Percentiles rank a stretch among this genome's conserved stretches.
phyloP scores from a whole-genome alignment of 345 rosid genomes.

The Populus deltoides region DNA sequence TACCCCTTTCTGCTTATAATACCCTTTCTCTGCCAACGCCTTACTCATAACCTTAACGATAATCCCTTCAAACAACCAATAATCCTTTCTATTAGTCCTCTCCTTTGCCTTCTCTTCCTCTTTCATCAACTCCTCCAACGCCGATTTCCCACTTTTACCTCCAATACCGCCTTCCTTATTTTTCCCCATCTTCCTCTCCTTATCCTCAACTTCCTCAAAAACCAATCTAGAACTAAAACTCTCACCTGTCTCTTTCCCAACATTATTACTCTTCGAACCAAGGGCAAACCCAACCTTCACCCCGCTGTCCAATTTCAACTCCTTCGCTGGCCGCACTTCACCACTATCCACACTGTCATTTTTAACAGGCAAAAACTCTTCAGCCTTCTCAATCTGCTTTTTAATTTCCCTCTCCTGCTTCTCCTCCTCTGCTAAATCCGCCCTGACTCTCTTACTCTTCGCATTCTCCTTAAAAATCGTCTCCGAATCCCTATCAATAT shows the following conservation, averaged over 20 bases:
- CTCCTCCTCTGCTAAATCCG: conserved; percentile 88
- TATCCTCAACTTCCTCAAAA: conserved; percentile 59
- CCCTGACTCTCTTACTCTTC: conserved; percentile 75
- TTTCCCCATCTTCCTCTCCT: conserved; percentile 27
- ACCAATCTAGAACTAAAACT: conserved; percentile 36
- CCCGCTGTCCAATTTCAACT: conserved; percentile 51
- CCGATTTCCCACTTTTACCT: conserved; percentile 46
- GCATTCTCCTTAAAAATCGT: conserved; percentile 73
- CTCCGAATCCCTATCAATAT: conserved; percentile 81
- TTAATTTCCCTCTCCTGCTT: conserved; percentile 76
- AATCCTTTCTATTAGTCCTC: conserved; percentile 75
- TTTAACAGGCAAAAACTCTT: conserved; percentile 19
- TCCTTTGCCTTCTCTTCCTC: conserved; percentile 87
- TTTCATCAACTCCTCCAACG: conserved; percentile 83
- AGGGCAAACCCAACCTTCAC: conserved; percentile 73
- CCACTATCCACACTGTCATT: conserved; percentile 6
- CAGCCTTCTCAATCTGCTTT: conserved; percentile 83
- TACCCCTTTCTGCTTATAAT: conserved; percentile 84
- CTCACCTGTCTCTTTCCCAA: conserved; percentile 48
- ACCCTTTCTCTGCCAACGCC: conserved; percentile 70
- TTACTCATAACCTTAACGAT: conserved; percentile 91
- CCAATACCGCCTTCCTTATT: conserved; percentile 22
- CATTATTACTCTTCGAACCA: conserved; percentile 32
- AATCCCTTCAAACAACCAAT: conserved; percentile 81
- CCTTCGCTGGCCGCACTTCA: conserved; percentile 25